phyloP scores from a whole-genome alignment of 257 asterid genomes.

The Haberlea rhodopensis region DNA sequence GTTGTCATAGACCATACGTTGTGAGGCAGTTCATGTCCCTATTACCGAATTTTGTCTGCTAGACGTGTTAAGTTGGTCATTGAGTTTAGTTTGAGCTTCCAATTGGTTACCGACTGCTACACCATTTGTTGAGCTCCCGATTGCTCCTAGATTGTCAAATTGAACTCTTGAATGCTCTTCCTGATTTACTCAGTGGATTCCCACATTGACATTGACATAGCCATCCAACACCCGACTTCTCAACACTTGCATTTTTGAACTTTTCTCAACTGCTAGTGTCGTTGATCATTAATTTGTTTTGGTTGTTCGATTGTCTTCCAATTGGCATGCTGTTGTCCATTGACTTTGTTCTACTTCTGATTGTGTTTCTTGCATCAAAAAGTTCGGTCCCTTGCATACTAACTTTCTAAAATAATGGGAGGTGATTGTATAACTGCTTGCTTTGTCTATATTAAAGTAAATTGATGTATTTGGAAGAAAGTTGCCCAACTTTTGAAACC shows the following conservation, averaged over 20 bases:
- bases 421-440: background rate
- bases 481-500: background rate
- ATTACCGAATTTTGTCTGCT: background rate
- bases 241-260: background rate
- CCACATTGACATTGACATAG: background rate
- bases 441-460: background rate
- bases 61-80: background rate
- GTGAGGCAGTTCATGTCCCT: background rate
- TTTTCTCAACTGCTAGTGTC: background rate
- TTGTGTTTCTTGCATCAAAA: background rate
- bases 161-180: background rate
- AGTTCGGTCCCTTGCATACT: background rate
- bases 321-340: background rate
- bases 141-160: background rate
- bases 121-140: background rate
- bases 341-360: background rate
- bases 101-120: background rate
- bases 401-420: background rate
- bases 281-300: too few species aligned
- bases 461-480: background rate
- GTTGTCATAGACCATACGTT: background rate
- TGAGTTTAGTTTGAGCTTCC: background rate
- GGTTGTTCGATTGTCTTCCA: background rate
- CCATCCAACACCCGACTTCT: background rate
- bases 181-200: background rate